Percentiles rank a stretch among this genome's conserved stretches.
Evolutionary conservation across 2,329 filamentous ascomycete genomes (phyloP).

Genomic region (Penicillium rolfsii): DNA sequence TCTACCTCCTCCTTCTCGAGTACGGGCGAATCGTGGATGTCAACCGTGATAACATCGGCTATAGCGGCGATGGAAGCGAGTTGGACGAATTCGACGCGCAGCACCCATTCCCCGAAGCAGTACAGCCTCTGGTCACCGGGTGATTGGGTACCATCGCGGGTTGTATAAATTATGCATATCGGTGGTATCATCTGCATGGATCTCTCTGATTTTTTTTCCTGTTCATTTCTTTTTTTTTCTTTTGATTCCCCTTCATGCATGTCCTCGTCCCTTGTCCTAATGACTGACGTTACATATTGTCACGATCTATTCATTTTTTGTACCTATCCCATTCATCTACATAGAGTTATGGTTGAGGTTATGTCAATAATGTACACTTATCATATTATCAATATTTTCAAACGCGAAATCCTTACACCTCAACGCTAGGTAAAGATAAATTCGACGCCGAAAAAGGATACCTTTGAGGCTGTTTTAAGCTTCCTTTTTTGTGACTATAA

Average conservation of each 20-base stretch:
- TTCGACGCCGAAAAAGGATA: no score
- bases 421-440: neutral
- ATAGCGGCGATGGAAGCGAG: conserved; percentile 42
- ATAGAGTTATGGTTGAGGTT: neutral
- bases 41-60: conserved; percentile 63
- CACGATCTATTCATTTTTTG: conserved; percentile 6
- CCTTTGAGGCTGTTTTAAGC: no score
- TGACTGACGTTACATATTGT: conserved; percentile 11
- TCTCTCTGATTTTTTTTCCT: neutral
- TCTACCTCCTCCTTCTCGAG: conserved; percentile 49
- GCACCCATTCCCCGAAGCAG: conserved; percentile 18
- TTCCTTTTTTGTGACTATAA: conserved; percentile 3
- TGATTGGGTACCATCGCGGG: neutral
- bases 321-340: neutral
- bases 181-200: neutral
- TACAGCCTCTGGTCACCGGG: conserved; percentile 12
- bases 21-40: conserved; percentile 69
- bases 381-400: neutral
- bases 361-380: conserved; percentile 6
- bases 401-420: neutral
- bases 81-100: conserved; percentile 21
- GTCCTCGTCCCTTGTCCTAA: conserved; percentile 15
- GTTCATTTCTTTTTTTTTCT: neutral
- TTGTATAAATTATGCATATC: neutral
- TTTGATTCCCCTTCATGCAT: conserved; percentile 15